Percentiles rank a stretch among this genome's conserved stretches.
These are phyloP conservation scores for Ophiostoma sp. DNA, from an alignment of 2,329 filamentous ascomycete species.

Conservation along the genomic window DNA sequence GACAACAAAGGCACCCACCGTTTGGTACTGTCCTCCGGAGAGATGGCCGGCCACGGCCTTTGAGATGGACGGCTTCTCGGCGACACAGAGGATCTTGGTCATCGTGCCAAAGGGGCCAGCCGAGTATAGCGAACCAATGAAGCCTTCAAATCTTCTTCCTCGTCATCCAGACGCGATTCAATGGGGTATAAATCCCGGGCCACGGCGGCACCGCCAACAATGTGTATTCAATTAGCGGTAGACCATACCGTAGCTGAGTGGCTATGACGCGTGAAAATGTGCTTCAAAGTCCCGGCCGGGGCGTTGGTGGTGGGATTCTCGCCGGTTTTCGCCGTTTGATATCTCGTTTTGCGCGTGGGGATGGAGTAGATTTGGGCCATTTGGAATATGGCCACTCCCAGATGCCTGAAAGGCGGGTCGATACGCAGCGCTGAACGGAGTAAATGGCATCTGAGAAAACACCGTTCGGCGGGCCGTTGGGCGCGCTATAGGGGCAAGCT, in stretches of 20 bases:
- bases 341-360: not conserved
- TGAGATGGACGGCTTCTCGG: conserved; percentile 83
- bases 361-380: not conserved
- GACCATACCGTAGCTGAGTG: not conserved
- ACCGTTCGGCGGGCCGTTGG: not conserved
- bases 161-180: conserved; percentile 6
- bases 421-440: not conserved
- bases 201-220: conserved; percentile 5
- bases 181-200: not conserved
- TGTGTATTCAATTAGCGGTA: not conserved
- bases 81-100: conserved; percentile 58
- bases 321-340: conserved; percentile 4
- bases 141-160: not conserved
- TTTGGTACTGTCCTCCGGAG: conserved; percentile 70
- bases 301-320: not conserved
- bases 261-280: conserved; percentile 22
- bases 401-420: not conserved
- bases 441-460: not conserved
- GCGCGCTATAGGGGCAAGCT: not conserved
- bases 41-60: conserved; percentile 91
- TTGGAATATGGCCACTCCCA: not conserved
- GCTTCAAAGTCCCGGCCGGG: not conserved
- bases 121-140: not conserved
- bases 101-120: conserved; percentile 34
- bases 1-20: conserved; percentile 53